Evolutionary conservation across 306 rosid species (phyloP).

Genomic region (Trifolium dubium): DNA sequence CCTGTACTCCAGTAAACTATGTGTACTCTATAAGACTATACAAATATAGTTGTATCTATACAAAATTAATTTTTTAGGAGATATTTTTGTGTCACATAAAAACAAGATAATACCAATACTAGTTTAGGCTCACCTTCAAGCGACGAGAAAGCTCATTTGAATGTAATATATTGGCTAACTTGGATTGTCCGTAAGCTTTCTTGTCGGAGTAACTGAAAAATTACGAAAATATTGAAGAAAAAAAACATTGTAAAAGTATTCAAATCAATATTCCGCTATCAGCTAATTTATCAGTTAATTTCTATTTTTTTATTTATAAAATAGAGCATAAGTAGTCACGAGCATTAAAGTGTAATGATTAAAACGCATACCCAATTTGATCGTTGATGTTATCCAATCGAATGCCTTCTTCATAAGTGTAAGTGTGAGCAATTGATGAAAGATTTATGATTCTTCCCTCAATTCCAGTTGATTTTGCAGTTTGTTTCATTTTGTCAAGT

Average conservation of each 20-base stretch:
- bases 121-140: slow-evolving; percentile 55
- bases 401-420: slow-evolving; percentile 67
- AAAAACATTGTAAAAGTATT: no score
- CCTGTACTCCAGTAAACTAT: no score
- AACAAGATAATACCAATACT: background rate
- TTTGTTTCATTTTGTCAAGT: slow-evolving; percentile 79
- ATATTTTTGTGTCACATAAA: background rate
- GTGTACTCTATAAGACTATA: no score
- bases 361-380: slow-evolving; percentile 50
- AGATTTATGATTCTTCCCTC: slow-evolving; percentile 91
- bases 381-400: slow-evolving; percentile 71
- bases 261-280: no score
- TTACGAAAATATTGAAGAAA: background rate
- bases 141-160: slow-evolving; percentile 80
- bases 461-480: slow-evolving; percentile 69
- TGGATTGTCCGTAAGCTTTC: slow-evolving; percentile 91
- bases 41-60: no score
- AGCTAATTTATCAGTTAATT: no score
- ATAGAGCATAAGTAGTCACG: background rate
- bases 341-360: background rate
- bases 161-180: slow-evolving; percentile 82
- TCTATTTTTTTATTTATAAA: no score
- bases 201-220: slow-evolving; percentile 78
- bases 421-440: slow-evolving; percentile 83
- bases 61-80: no score